These are phyloP conservation scores for Coleophoma eucalyptorum DNA, from an alignment of 2,329 filamentous ascomycete genomes.

Conservation along the genomic window DNA sequence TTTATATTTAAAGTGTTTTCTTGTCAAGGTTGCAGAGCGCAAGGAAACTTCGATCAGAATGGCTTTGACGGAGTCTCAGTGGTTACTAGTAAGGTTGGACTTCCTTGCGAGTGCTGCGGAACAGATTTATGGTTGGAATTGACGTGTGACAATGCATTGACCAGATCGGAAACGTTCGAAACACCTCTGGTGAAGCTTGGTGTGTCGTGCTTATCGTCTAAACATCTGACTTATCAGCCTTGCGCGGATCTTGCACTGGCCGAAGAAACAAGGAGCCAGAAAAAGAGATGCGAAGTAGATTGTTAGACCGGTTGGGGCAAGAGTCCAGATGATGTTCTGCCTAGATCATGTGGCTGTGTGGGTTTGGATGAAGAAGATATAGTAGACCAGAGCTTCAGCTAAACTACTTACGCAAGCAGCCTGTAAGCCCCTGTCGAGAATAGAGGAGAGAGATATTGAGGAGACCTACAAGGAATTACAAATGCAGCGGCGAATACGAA, in stretches of 20 bases:
- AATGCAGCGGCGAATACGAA: background rate
- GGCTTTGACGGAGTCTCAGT: constrained; percentile 20
- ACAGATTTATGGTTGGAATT: constrained; percentile 19
- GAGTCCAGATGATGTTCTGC: no score
- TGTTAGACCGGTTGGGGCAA: no score
- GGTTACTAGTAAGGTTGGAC: constrained; percentile 12
- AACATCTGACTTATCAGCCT: constrained; percentile 24
- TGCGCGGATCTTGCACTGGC: constrained; percentile 18
- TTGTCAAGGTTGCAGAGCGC: constrained; percentile 12
- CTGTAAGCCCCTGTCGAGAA: no score
- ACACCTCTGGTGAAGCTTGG: constrained; percentile 23
- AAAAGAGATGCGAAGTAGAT: background rate
- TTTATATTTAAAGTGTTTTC: constrained; percentile 17
- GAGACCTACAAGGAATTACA: no score
- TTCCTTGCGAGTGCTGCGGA: constrained; percentile 3
- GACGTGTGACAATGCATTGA: constrained; percentile 28
- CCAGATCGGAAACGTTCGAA: constrained; percentile 27
- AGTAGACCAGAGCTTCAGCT: no score
- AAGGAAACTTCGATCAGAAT: constrained; percentile 18
- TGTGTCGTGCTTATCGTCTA: constrained; percentile 22
- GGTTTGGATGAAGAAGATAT: no score
- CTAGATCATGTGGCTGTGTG: no score
- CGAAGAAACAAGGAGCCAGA: constrained; percentile 15
- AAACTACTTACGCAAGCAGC: no score
- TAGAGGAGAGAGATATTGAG: no score